Percentiles rank a stretch among this genome's conserved stretches.
Conservation (phyloP, 352 stramenopile genomes). For the Globisporangium mamillatum region DNA sequence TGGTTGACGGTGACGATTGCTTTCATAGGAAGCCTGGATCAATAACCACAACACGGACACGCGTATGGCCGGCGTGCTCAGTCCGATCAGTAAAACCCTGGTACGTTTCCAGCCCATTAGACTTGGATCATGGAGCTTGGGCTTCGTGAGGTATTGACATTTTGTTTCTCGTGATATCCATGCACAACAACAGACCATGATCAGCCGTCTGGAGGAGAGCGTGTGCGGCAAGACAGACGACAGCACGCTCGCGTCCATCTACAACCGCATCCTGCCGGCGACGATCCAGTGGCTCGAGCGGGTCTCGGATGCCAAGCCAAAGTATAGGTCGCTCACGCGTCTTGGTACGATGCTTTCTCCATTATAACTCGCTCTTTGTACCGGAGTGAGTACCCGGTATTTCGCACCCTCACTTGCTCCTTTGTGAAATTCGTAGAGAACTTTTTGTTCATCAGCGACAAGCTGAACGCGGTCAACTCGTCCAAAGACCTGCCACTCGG, state of each 20-base stretch:
- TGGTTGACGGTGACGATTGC: neutral
- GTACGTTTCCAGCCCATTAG: slow-evolving; percentile 15
- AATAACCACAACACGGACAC: slow-evolving; percentile 62
- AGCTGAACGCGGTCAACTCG: slow-evolving; percentile 43
- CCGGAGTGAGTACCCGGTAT: neutral
- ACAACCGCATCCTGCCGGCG: slow-evolving; percentile 56
- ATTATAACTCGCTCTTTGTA: neutral
- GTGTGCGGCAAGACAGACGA: slow-evolving; percentile 56
- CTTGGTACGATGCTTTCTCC: slow-evolving; percentile 29
- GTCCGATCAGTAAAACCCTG: slow-evolving; percentile 65
- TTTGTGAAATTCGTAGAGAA: slow-evolving; percentile 40
- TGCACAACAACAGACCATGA: slow-evolving; percentile 34
- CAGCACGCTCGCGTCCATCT: slow-evolving; percentile 56
- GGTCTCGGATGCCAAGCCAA: slow-evolving; percentile 56
- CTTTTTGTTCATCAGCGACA: slow-evolving; percentile 61
- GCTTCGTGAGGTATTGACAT: neutral
- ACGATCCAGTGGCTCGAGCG: slow-evolving; percentile 75
- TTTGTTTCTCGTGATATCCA: neutral
- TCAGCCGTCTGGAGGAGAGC: slow-evolving; percentile 59
- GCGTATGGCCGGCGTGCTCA: slow-evolving; percentile 65
- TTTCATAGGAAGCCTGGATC: slow-evolving; percentile 58
- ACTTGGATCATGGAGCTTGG: neutral
- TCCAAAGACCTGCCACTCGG: slow-evolving; percentile 41
- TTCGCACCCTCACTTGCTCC: neutral
- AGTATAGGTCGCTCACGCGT: slow-evolving; percentile 59